Conservation (phyloP, 75 land plant genomes). For the Cunninghamia lanceolata region DNA sequence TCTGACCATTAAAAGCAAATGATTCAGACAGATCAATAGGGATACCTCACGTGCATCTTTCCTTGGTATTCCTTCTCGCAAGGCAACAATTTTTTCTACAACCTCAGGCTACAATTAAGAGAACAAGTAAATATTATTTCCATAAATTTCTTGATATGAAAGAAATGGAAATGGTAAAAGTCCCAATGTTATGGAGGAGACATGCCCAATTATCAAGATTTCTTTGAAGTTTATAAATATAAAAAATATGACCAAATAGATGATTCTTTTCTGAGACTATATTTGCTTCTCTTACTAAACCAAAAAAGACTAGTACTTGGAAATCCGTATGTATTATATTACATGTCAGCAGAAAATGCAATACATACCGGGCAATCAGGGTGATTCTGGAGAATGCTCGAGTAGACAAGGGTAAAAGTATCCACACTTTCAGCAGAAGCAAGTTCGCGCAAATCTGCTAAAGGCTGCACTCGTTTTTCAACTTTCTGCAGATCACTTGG, state of each 20-base stretch:
- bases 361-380: slow-evolving; percentile 93
- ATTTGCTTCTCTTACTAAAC: not conserved
- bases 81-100: slow-evolving; percentile 83
- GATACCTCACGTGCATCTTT: slow-evolving; percentile 96
- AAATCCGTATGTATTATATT: not conserved
- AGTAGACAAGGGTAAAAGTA: slow-evolving; percentile 83
- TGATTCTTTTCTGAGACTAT: not conserved
- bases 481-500: slow-evolving; percentile 69
- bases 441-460: slow-evolving; percentile 85
- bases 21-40: not conserved
- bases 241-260: not conserved
- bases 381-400: slow-evolving; percentile 85
- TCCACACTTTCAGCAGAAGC: slow-evolving; percentile 98
- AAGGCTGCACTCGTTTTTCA: slow-evolving; percentile 76
- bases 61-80: slow-evolving; percentile 94
- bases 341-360: not conserved
- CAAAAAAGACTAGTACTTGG: not conserved
- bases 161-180: not conserved
- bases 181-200: not conserved
- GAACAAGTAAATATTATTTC: not conserved
- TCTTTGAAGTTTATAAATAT: not conserved
- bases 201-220: not conserved
- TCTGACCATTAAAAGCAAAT: not conserved
- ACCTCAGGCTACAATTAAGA: slow-evolving; percentile 82
- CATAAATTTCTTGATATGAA: not conserved